These are phyloP conservation scores for Sporopachydermia cereana DNA, from an alignment of 1,139 yeast genomes.

Conservation along the genomic window DNA sequence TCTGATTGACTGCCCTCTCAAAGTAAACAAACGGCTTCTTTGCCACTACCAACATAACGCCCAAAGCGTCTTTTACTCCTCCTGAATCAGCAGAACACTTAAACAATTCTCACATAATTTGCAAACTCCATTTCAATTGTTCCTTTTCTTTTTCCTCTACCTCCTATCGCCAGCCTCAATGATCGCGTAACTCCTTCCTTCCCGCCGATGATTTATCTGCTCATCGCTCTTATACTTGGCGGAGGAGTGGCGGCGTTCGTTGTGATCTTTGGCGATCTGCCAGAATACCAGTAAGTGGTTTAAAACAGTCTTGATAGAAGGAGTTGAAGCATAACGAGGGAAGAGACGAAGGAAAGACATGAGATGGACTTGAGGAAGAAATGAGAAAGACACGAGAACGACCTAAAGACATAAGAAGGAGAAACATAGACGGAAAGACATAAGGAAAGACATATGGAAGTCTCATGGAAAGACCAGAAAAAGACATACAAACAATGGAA, in stretches of 20 bases:
- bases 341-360: too few species aligned
- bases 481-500: not conserved
- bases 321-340: not conserved
- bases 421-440: too few species aligned
- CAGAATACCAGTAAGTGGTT: conserved; percentile 3
- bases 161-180: not conserved
- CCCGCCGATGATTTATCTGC: not conserved
- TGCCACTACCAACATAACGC: too few species aligned
- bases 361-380: too few species aligned
- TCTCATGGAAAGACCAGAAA: too few species aligned
- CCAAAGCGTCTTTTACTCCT: not conserved
- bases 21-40: too few species aligned
- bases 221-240: not conserved
- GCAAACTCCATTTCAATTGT: not conserved
- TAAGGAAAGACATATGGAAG: too few species aligned
- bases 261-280: conserved; percentile 1
- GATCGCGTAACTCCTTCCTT: not conserved
- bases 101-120: not conserved
- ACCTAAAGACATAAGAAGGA: too few species aligned
- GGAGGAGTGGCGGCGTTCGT: not conserved
- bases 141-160: not conserved
- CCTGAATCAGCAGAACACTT: not conserved
- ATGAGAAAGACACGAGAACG: too few species aligned
- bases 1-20: too few species aligned
- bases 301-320: not conserved